These are phyloP conservation scores for Gossypium rotundifolium DNA, from an alignment of 345 rosid genomes.

Conservation along the genomic window DNA sequence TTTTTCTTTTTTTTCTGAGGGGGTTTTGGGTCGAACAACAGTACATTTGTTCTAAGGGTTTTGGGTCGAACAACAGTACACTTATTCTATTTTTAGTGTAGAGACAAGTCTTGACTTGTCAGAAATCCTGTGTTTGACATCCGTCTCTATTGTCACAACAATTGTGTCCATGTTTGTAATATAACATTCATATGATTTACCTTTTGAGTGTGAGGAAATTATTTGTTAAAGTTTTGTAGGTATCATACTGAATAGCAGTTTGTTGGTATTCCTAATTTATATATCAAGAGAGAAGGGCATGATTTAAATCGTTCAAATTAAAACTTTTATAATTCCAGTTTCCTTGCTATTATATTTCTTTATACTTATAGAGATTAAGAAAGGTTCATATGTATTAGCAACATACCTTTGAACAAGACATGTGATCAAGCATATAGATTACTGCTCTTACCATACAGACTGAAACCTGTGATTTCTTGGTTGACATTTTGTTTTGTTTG, in stretches of 20 bases:
- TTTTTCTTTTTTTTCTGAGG: neutral
- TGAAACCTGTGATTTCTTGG: constrained; percentile 3
- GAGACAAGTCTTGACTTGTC: neutral
- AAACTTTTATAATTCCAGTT: neutral
- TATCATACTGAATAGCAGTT: neutral
- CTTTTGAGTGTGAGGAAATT: neutral
- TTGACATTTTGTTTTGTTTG: constrained; percentile 4
- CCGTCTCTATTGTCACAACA: neutral
- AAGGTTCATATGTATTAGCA: neutral
- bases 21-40: neutral
- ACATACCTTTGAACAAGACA: neutral
- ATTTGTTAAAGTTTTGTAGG: neutral
- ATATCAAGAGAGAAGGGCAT: neutral
- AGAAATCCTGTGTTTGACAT: neutral
- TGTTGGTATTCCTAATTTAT: neutral
- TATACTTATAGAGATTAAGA: neutral
- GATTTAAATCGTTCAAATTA: neutral
- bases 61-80: neutral
- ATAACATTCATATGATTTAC: neutral
- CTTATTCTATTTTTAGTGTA: neutral
- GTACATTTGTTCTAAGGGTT: neutral
- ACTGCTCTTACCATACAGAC: neutral
- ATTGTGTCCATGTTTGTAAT: neutral
- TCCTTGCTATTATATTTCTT: neutral
- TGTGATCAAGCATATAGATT: neutral